These are phyloP conservation scores for Roridomyces roridus DNA, from an alignment of 768 basidiomycete genomes.

Conservation along the genomic window DNA sequence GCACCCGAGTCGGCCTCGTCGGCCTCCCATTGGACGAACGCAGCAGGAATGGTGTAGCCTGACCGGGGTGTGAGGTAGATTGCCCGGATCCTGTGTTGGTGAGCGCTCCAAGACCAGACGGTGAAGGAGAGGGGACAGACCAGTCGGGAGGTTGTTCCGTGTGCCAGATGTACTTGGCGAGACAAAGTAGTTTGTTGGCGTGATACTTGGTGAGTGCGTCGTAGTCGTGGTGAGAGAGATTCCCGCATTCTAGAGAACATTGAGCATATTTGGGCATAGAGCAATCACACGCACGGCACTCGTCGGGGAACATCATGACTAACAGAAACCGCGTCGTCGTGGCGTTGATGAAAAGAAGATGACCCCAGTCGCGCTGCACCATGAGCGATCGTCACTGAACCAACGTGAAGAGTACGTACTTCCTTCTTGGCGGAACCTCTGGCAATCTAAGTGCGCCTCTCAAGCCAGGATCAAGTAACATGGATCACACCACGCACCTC, in stretches of 20 bases:
- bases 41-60: too few species aligned
- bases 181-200: conserved; percentile 38
- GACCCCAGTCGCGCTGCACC: conserved; percentile 38
- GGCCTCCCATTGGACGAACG: too few species aligned
- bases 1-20: too few species aligned
- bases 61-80: conserved; percentile 39
- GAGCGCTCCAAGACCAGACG: too few species aligned
- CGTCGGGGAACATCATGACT: conserved; percentile 34
- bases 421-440: conserved; percentile 34
- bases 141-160: conserved; percentile 22
- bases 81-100: conserved; percentile 21
- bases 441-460: conserved; percentile 22
- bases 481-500: conserved; percentile 41
- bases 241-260: conserved; percentile 30
- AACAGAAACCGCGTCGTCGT: conserved; percentile 34
- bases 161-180: conserved; percentile 34
- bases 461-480: not conserved
- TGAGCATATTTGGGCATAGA: not conserved
- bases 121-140: not conserved
- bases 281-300: conserved; percentile 27
- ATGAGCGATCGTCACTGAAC: not conserved
- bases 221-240: conserved; percentile 38
- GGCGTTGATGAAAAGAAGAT: conserved; percentile 35
- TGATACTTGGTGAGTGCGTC: conserved; percentile 37
- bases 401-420: conserved; percentile 14